Conservation (phyloP, 1,139 yeast species). For the Scheffersomyces segobiensis region DNA sequence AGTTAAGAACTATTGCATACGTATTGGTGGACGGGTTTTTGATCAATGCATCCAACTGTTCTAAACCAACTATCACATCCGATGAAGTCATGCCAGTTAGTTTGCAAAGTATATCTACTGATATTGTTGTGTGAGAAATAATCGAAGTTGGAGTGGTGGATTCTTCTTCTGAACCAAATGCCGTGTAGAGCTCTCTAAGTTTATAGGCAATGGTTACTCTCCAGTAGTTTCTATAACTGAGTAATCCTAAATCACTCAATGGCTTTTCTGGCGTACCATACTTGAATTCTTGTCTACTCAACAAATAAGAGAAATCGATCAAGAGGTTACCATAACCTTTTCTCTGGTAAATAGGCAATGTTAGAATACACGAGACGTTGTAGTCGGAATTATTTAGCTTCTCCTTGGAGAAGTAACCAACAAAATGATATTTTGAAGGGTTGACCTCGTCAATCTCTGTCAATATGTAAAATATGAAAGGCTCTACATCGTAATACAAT, state of each 20-base stretch:
- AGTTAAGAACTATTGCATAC: conserved; percentile 59
- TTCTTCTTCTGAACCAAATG: conserved; percentile 12
- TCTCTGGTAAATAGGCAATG: conserved; percentile 84
- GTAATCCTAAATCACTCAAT: conserved; percentile 77
- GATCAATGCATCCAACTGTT: conserved; percentile 65
- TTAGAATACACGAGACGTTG: conserved; percentile 87
- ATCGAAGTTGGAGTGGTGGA: not conserved
- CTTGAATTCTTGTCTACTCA: conserved; percentile 72
- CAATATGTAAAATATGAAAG: conserved; percentile 83
- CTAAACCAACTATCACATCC: conserved; percentile 85
- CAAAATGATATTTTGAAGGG: conserved; percentile 65
- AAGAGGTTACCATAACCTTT: conserved; percentile 87
- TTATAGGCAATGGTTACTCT: conserved; percentile 57
- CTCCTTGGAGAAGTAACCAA: conserved; percentile 93
- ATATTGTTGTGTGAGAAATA: conserved; percentile 22
- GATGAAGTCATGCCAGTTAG: conserved; percentile 85
- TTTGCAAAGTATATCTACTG: conserved; percentile 62
- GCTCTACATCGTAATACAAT: conserved; percentile 91
- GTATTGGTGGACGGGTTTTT: conserved; percentile 40
- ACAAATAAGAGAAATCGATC: conserved; percentile 84
- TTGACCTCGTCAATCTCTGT: conserved; percentile 62
- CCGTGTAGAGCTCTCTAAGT: conserved; percentile 30
- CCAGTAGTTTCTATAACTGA: conserved; percentile 91
- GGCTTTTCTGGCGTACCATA: conserved; percentile 97
- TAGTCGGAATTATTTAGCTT: conserved; percentile 73